Percentiles rank a stretch among this genome's conserved stretches.
phyloP scores from a whole-genome alignment of 2,329 filamentous ascomycete genomes.

The Monosporascus sp. region DNA sequence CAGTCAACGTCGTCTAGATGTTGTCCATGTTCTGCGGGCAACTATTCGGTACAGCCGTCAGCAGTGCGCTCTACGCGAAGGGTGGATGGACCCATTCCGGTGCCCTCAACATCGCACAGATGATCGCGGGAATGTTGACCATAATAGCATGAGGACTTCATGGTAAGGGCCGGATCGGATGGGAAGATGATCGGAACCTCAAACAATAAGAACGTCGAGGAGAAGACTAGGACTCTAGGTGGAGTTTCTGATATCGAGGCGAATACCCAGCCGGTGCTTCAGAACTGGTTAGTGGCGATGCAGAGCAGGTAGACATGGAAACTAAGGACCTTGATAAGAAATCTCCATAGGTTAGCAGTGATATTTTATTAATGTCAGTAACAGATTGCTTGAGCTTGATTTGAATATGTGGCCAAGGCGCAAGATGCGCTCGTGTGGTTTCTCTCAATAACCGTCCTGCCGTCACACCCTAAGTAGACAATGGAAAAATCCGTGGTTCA shows the following conservation, averaged over 20 bases:
- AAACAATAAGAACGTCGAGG: conserved; percentile 9
- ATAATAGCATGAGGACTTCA: conserved; percentile 21
- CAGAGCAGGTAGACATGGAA: not conserved
- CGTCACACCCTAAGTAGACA: not conserved
- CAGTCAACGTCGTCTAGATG: conserved; percentile 33
- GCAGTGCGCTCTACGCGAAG: conserved; percentile 26
- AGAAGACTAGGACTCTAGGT: not conserved
- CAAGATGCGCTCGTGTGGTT: not conserved
- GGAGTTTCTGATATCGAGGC: conserved; percentile 9
- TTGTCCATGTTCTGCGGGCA: conserved; percentile 28
- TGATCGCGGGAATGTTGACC: conserved; percentile 19
- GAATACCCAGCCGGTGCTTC: not conserved
- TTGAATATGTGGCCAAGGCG: not conserved
- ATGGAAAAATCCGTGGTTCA: not conserved
- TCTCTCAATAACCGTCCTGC: not conserved
- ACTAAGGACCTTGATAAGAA: not conserved
- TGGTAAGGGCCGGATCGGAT: conserved; percentile 28
- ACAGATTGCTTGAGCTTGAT: not conserved
- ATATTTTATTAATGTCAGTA: not conserved
- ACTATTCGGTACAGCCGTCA: conserved; percentile 27
- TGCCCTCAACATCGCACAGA: conserved; percentile 25
- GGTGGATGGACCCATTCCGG: conserved; percentile 28
- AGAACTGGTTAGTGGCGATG: conserved; percentile 6
- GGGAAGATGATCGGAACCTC: conserved; percentile 27
- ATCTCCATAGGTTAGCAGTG: too few relatives aligned